Base-by-base conservation (phyloP, 768 basidiomycete genomes). In the Calocybe gangraenosa region DNA sequence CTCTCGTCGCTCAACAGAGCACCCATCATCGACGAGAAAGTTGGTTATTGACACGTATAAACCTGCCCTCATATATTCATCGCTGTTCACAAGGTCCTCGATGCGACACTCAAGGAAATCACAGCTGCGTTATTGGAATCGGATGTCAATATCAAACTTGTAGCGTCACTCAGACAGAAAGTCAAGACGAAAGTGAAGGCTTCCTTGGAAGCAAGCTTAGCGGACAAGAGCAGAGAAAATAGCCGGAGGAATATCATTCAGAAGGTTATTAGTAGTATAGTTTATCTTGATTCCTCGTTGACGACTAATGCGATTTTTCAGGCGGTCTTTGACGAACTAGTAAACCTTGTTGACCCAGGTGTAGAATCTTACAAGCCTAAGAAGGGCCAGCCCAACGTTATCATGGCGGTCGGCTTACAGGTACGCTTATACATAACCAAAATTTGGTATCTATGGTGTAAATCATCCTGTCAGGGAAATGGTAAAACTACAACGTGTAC, bases 401-500 rank as follows among this genome's bases (percentile, higher is more conserved):
- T 99, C 47, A 99, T 99, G 96, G 92, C 92, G 30, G 93, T 97
- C 49, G 93, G 93, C 64, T 78, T 97, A 33, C 93, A 96, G 76
- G 92, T 89, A 54, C 49, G 75, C 60, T 35, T 10, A 18, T 15
- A 10, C 25, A 25, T 23, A n/a, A 19, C 31, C 37, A 14, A 8
- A 35, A 8, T 44, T 43, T n/a, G 14, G 19, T 14, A 23, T 15
- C 17, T 23, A 3, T n/a, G 22, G 11, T 28, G 30, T 23, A 21
- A 20, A 25, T 20, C 23, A 40, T 35, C 21, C 8, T 38, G 3
- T 23, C 55, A 95, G 91, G 93, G 93, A 40, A 96, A 95, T 42
- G 96, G 96, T 34, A 99, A 99, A 74, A 99, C 96, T 3, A 99
- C 96, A 17, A 97, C 95, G 32, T 99, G 96, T 66, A 99, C 96